Conservation (phyloP, 768 basidiomycete species). For the Collybia mongolica region DNA sequence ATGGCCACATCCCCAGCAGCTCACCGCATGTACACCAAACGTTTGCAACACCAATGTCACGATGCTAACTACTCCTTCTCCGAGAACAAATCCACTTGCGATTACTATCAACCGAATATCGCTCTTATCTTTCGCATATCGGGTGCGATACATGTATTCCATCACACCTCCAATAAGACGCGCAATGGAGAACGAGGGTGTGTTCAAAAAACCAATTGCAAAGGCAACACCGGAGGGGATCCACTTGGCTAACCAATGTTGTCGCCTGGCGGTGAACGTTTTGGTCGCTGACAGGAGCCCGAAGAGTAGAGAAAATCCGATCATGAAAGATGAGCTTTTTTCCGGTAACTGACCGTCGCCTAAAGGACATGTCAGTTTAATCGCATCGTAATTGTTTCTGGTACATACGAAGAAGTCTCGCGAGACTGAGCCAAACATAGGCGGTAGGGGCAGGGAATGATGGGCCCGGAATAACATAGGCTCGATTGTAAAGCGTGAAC, state of each 20-base stretch:
- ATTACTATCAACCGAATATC: slow-evolving; percentile 82
- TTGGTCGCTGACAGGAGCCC: slow-evolving; percentile 67
- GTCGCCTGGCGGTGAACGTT: slow-evolving; percentile 48
- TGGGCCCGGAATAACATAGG: slow-evolving; percentile 88
- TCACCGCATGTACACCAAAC: slow-evolving; percentile 68
- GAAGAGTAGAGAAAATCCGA: slow-evolving; percentile 71
- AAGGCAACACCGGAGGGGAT: slow-evolving; percentile 94
- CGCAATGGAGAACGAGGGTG: slow-evolving; percentile 91
- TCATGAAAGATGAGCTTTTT: slow-evolving; percentile 76
- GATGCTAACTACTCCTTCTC: slow-evolving; percentile 90
- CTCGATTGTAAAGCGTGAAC: slow-evolving; percentile 82
- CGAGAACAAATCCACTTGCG: slow-evolving; percentile 94
- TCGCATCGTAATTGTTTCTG: neutral
- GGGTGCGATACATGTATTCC: slow-evolving; percentile 67
- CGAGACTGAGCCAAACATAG: slow-evolving; percentile 87
- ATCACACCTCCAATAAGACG: slow-evolving; percentile 85
- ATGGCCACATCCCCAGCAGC: slow-evolving; percentile 86
- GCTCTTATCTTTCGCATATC: slow-evolving; percentile 46
- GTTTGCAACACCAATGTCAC: slow-evolving; percentile 73
- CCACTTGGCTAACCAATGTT: slow-evolving; percentile 63
- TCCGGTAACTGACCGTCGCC: slow-evolving; percentile 83
- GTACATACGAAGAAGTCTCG: slow-evolving; percentile 68
- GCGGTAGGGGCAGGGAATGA: slow-evolving; percentile 96
- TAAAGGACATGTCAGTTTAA: slow-evolving; percentile 25
- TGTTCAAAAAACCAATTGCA: slow-evolving; percentile 94